phyloP scores from a whole-genome alignment of 2,329 filamentous ascomycete species.

The Remersonia thermophila region DNA sequence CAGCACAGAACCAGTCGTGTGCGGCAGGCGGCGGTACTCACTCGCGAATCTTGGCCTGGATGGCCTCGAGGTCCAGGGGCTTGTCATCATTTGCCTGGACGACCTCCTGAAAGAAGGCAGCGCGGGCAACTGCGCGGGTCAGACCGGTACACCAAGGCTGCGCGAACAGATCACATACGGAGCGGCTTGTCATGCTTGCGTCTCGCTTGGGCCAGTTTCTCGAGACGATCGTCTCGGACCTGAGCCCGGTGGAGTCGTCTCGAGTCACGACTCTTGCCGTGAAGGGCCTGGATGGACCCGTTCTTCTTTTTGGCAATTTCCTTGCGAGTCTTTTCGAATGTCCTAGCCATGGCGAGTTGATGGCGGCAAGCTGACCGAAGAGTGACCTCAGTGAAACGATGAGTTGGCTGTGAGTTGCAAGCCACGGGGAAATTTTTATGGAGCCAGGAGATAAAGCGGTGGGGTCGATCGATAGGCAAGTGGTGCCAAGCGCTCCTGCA shows the following conservation, averaged over 20 bases:
- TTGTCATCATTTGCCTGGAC: constrained; percentile 38
- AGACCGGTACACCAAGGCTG: not conserved
- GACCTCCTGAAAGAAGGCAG: constrained; percentile 59
- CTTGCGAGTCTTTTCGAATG: constrained; percentile 74
- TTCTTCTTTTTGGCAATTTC: constrained; percentile 80
- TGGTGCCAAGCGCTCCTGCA: no score
- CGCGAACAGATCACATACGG: constrained; percentile 36
- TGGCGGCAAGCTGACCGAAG: not conserved
- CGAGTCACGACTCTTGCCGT: constrained; percentile 81
- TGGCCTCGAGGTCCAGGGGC: constrained; percentile 40
- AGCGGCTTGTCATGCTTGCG: constrained; percentile 64
- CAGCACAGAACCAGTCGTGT: constrained; percentile 10
- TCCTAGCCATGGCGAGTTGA: constrained; percentile 53
- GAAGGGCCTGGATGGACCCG: constrained; percentile 59
- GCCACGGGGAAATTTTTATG: constrained; percentile 4
- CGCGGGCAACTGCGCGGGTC: constrained; percentile 44
- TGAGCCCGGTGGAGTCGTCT: constrained; percentile 67
- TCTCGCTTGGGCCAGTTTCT: constrained; percentile 55
- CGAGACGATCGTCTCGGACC: constrained; percentile 70
- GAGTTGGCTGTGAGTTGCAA: not conserved
- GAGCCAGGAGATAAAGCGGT: constrained; percentile 7
- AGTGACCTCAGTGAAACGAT: constrained; percentile 1
- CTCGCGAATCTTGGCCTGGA: constrained; percentile 51
- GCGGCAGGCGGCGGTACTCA: constrained; percentile 25
- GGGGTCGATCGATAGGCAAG: constrained; percentile 6